Conservation (phyloP, 768 basidiomycete genomes). For the Tylopilus felleus region DNA sequence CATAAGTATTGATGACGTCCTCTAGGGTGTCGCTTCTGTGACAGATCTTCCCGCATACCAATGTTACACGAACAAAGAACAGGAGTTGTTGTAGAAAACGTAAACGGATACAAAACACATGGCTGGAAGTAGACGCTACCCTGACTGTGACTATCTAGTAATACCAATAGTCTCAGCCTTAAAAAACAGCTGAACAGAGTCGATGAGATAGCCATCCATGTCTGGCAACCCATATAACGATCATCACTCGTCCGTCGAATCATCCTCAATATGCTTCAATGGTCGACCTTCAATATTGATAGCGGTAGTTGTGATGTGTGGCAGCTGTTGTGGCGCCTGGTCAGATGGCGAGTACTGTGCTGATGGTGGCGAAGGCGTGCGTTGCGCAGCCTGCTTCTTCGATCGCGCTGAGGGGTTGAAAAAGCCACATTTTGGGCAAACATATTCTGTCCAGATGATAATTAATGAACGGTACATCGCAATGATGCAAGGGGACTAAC, state of each 20-base stretch:
- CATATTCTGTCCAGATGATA: conserved; percentile 56
- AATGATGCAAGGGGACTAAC: conserved; percentile 45
- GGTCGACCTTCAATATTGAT: background rate
- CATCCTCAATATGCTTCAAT: background rate
- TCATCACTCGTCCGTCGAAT: conserved; percentile 17
- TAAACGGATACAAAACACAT: background rate
- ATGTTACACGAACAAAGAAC: conserved; percentile 1
- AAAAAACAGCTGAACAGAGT: conserved; percentile 7
- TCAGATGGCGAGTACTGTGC: conserved; percentile 7
- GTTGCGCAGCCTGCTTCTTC: conserved; percentile 26
- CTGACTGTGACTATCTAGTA: conserved; percentile 6
- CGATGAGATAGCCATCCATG: background rate
- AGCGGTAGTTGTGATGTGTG: background rate
- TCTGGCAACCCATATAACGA: background rate
- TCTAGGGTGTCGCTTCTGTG: conserved; percentile 5
- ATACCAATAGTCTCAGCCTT: background rate
- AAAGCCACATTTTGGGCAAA: conserved; percentile 81
- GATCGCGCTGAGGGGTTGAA: conserved; percentile 59
- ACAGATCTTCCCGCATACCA: conserved; percentile 1
- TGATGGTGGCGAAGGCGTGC: conserved; percentile 28
- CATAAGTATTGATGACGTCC: background rate
- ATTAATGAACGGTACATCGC: background rate
- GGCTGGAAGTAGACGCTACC: no score
- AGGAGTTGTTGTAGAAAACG: background rate
- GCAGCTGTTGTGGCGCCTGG: conserved; percentile 4